Conservation (phyloP, 164 flowering plant genomes). For the Sextonia rubra region DNA sequence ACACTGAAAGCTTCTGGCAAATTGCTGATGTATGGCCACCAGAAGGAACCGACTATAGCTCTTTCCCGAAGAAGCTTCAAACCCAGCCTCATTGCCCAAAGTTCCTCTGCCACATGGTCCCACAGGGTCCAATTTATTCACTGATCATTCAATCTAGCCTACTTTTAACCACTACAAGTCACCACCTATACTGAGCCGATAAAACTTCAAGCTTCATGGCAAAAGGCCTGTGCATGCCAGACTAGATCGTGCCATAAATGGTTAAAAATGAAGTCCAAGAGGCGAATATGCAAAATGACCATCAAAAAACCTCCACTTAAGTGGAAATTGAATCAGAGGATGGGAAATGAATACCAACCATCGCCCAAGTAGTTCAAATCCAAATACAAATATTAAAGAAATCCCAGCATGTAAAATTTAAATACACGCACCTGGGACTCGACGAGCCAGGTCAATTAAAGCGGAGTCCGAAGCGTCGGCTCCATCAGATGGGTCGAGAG, state of each 20-base stretch:
- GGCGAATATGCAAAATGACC: too few relatives aligned
- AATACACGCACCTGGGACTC: conserved; percentile 55
- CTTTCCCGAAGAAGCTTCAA: conserved; percentile 90
- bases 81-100: conserved; percentile 93
- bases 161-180: conserved; percentile 39
- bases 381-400: background rate
- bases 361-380: too few relatives aligned
- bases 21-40: conserved; percentile 99
- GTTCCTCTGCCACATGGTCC: conserved; percentile 96
- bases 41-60: conserved; percentile 74
- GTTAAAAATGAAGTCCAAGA: too few relatives aligned
- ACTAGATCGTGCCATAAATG: too few relatives aligned
- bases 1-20: conserved; percentile 84
- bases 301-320: too few relatives aligned
- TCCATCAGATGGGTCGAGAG: conserved; percentile 20
- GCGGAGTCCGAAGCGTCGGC: conserved; percentile 27
- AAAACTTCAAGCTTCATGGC: conserved; percentile 1
- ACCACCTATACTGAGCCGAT: conserved; percentile 24
- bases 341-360: too few relatives aligned
- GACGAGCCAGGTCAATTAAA: conserved; percentile 46
- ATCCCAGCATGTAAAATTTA: background rate
- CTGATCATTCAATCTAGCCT: conserved; percentile 53
- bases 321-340: too few relatives aligned
- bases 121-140: conserved; percentile 59
- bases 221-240: background rate